These are phyloP conservation scores for Cladorrhinum sp. DNA, from an alignment of 2,329 filamentous ascomycete genomes.

Conservation along the genomic window DNA sequence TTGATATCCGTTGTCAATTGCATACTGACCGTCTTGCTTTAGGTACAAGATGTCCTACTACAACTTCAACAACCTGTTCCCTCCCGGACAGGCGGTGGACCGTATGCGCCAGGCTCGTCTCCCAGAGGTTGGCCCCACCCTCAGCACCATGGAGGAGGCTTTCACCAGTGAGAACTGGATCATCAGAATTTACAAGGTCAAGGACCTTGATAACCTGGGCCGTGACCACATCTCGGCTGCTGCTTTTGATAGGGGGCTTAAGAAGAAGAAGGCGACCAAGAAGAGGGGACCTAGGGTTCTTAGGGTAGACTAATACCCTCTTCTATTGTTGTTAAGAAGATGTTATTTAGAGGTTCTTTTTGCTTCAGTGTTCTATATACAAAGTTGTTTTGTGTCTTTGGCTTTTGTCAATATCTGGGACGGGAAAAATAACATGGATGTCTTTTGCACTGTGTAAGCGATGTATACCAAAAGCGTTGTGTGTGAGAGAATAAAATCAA, in stretches of 20 bases:
- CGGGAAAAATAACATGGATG: background rate
- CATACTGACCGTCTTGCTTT: constrained; percentile 30
- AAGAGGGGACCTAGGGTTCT: constrained; percentile 69
- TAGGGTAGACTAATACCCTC: constrained; percentile 60
- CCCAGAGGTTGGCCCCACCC: constrained; percentile 78
- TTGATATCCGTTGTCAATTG: background rate
- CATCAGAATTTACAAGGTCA: constrained; percentile 99
- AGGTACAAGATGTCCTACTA: constrained; percentile 99
- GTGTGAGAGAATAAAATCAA: no score
- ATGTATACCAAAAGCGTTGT: background rate
- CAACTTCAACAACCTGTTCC: constrained; percentile 92
- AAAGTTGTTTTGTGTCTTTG: background rate
- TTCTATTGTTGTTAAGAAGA: background rate
- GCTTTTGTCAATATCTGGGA: background rate
- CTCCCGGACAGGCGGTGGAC: constrained; percentile 82
- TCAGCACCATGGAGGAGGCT: constrained; percentile 90
- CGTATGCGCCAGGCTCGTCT: constrained; percentile 79
- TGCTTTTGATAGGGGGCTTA: constrained; percentile 74
- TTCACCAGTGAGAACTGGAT: constrained; percentile 99
- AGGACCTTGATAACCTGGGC: constrained; percentile 94
- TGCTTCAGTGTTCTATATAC: background rate
- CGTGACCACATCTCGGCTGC: constrained; percentile 72
- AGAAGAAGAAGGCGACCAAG: constrained; percentile 76
- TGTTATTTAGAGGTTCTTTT: background rate
- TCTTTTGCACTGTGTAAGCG: background rate